Conservation (phyloP, 306 rosid genomes). For the Lithocarpus polystachyus region DNA sequence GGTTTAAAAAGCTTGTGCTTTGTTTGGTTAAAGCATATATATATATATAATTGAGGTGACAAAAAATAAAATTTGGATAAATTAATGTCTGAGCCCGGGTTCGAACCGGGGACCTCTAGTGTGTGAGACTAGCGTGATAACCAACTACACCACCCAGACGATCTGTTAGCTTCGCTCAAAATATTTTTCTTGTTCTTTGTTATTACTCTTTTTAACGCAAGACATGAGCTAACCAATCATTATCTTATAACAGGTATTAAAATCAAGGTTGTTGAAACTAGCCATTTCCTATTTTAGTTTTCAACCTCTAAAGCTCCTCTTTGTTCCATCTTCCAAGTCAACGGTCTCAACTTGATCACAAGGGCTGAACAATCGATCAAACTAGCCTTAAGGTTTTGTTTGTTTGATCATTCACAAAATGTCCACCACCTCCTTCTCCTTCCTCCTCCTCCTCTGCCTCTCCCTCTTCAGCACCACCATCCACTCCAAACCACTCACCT, state of each 20-base stretch:
- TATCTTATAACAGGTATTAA: neutral
- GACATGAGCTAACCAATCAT: neutral
- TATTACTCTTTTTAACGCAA: no score
- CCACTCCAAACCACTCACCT: conserved; percentile 21
- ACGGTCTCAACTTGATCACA: neutral
- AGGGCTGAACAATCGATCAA: neutral
- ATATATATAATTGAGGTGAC: no score
- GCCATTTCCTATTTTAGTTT: no score
- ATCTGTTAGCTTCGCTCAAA: no score
- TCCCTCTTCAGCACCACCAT: conserved; percentile 1
- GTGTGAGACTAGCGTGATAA: conserved; percentile 94
- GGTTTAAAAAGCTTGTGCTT: no score
- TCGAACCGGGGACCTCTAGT: conserved; percentile 81
- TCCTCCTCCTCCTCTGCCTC: conserved; percentile 9
- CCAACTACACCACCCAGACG: conserved; percentile 83
- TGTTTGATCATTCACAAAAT: neutral
- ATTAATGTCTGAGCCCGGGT: conserved; percentile 61
- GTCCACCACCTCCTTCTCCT: neutral
- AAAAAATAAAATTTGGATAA: neutral
- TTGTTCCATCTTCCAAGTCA: neutral
- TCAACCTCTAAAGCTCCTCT: neutral
- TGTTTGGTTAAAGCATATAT: no score
- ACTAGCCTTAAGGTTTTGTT: neutral
- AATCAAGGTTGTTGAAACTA: no score
- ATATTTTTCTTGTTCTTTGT: no score